Percentiles rank a stretch among this genome's conserved stretches.
These are phyloP conservation scores for Globisporangium barbulae DNA, from an alignment of 352 stramenopile genomes.

Conservation along the genomic window DNA sequence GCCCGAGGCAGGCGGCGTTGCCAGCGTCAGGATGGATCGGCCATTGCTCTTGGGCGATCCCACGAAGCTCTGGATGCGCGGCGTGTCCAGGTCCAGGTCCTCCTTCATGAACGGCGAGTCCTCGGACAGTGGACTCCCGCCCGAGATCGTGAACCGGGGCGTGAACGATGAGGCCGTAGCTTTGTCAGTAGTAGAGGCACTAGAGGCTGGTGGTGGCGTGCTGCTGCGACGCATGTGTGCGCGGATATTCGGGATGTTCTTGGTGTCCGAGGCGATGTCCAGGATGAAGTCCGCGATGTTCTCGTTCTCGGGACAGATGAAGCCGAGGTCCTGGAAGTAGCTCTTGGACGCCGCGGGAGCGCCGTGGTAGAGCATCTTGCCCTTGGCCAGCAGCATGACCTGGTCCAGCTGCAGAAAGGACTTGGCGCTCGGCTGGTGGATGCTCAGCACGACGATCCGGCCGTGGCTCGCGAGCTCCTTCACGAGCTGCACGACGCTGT, in stretches of 20 bases:
- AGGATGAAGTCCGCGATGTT: constrained; percentile 84
- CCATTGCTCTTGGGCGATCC: constrained; percentile 20
- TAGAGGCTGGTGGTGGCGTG: constrained; percentile 13
- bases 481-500: constrained; percentile 89
- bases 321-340: constrained; percentile 65
- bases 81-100: constrained; percentile 39
- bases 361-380: constrained; percentile 64
- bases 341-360: constrained; percentile 39
- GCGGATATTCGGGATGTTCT: constrained; percentile 60
- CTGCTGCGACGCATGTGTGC: constrained; percentile 39
- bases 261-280: constrained; percentile 60
- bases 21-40: not conserved
- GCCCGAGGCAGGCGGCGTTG: constrained; percentile 18
- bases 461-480: constrained; percentile 78
- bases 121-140: constrained; percentile 33
- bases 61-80: constrained; percentile 33
- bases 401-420: constrained; percentile 90
- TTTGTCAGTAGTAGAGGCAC: not conserved
- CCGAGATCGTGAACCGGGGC: constrained; percentile 25
- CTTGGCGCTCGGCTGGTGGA: constrained; percentile 89
- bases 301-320: constrained; percentile 68
- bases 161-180: constrained; percentile 14
- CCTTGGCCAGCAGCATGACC: constrained; percentile 88
- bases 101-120: constrained; percentile 62
- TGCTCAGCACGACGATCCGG: constrained; percentile 80